These are phyloP conservation scores for Naganishia liquefaciens DNA, from an alignment of 1,284 basidiomycete genomes.

Conservation along the genomic window DNA sequence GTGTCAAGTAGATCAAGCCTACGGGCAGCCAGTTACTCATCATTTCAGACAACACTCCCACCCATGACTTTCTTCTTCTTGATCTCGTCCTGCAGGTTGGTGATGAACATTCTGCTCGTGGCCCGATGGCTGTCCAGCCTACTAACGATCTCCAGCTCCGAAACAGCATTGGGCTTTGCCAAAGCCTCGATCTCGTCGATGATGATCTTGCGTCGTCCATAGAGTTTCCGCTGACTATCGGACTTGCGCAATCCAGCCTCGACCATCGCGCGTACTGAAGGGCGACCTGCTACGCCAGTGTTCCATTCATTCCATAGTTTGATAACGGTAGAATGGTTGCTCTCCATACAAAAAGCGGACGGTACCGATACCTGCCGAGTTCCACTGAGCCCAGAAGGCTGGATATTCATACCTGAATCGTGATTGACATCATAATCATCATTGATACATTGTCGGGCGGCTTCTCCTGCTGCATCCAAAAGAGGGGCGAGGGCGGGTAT, in stretches of 20 bases:
- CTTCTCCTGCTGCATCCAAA: too few species aligned
- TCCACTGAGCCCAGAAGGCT: not conserved
- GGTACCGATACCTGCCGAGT: not conserved
- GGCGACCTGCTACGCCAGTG: not conserved
- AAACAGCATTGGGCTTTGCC: not conserved
- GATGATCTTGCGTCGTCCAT: conserved; percentile 1
- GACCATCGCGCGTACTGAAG: not conserved
- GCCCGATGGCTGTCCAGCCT: conserved; percentile 6
- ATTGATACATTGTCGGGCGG: too few species aligned
- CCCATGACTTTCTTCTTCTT: conserved; percentile 10
- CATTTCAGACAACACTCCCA: not conserved
- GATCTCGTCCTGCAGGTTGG: conserved; percentile 9
- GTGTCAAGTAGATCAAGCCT: too few species aligned
- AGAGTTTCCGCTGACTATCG: conserved; percentile 12
- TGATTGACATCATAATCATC: too few species aligned
- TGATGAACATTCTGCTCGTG: conserved; percentile 1
- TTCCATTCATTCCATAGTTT: conserved; percentile 6
- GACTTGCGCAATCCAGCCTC: conserved; percentile 4
- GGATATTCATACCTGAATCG: too few species aligned
- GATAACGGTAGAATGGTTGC: not conserved
- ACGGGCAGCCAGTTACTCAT: not conserved
- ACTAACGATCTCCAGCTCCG: not conserved
- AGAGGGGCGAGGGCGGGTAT: too few species aligned
- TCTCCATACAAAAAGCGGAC: not conserved
- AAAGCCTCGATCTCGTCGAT: conserved; percentile 5